These are phyloP conservation scores for Nicotiana tabacum DNA, from an alignment of 257 asterid species.

Conservation along the genomic window DNA sequence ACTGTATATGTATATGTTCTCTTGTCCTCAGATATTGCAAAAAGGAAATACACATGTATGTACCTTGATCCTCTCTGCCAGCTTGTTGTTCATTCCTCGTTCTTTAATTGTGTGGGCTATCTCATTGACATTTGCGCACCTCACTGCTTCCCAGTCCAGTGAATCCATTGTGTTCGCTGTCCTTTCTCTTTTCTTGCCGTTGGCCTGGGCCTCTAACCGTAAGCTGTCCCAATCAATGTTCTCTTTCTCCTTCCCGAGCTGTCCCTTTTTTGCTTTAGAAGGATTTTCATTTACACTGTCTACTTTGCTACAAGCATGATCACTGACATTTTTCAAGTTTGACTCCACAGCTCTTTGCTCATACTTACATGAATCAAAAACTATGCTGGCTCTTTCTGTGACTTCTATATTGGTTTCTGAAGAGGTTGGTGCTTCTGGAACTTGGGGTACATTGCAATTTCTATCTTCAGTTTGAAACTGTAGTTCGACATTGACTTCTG, in stretches of 20 bases:
- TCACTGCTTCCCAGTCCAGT: conserved; percentile 92
- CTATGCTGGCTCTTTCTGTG: conserved; percentile 37
- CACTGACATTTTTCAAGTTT: conserved; percentile 23
- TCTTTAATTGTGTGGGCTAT: conserved; percentile 80
- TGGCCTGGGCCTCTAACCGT: conserved; percentile 44
- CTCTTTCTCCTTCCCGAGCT: conserved; percentile 50
- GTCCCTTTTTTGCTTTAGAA: conserved; percentile 41
- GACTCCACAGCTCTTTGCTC: conserved; percentile 45
- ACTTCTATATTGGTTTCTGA: conserved; percentile 32
- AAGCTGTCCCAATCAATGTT: conserved; percentile 62
- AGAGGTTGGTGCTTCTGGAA: conserved; percentile 19
- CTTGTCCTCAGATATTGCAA: neutral
- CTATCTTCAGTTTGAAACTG: conserved; percentile 28
- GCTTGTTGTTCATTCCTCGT: conserved; percentile 94
- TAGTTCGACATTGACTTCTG: conserved; percentile 27
- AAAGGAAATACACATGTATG: neutral
- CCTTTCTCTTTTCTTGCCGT: conserved; percentile 45
- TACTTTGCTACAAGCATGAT: conserved; percentile 25
- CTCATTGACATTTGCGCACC: conserved; percentile 73
- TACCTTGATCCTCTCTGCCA: conserved; percentile 92
- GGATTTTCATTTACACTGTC: conserved; percentile 17
- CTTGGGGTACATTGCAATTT: conserved; percentile 29
- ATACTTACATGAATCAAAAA: conserved; percentile 27
- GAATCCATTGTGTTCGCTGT: conserved; percentile 65
- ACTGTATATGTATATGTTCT: neutral